Evolutionary conservation across 140 eudicot species (phyloP).

Genomic region (Cichorium intybus): DNA sequence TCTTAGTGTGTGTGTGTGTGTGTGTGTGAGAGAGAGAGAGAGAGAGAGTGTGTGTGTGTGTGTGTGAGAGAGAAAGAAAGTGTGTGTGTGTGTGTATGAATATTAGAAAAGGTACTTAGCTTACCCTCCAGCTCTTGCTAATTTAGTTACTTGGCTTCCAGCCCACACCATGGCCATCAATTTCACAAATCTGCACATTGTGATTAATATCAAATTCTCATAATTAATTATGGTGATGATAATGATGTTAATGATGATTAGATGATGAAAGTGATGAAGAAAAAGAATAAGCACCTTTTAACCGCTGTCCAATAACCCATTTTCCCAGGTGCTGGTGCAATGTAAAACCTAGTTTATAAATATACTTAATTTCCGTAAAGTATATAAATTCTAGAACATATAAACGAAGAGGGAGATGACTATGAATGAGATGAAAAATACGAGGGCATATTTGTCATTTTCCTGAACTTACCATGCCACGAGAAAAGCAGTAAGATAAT

Average conservation of each 20-base stretch:
- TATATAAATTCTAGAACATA: neutral
- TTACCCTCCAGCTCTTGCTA: constrained; percentile 90
- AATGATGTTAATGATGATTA: neutral
- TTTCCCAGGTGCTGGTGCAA: constrained; percentile 85
- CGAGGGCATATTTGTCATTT: too few species aligned
- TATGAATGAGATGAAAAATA: too few species aligned
- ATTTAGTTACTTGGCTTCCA: constrained; percentile 98
- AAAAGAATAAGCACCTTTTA: constrained; percentile 46
- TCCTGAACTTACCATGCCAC: constrained; percentile 88
- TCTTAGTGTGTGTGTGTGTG: too few species aligned
- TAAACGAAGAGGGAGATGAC: constrained; percentile 5
- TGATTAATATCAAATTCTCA: constrained; percentile 11
- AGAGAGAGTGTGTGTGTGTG: neutral
- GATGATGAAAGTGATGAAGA: too few species aligned
- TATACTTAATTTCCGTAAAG: constrained; percentile 12
- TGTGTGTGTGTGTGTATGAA: neutral
- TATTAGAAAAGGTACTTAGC: constrained; percentile 19
- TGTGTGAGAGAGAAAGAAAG: neutral
- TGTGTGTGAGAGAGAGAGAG: too few species aligned
- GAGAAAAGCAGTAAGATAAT: constrained; percentile 79
- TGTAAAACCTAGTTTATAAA: constrained; percentile 66
- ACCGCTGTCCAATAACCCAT: constrained; percentile 84
- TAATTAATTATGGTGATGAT: constrained; percentile 1
- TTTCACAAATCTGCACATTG: constrained; percentile 72
- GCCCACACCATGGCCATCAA: constrained; percentile 99